Base-by-base conservation (phyloP, 331 rosid species). In the Acacia concinna region DNA sequence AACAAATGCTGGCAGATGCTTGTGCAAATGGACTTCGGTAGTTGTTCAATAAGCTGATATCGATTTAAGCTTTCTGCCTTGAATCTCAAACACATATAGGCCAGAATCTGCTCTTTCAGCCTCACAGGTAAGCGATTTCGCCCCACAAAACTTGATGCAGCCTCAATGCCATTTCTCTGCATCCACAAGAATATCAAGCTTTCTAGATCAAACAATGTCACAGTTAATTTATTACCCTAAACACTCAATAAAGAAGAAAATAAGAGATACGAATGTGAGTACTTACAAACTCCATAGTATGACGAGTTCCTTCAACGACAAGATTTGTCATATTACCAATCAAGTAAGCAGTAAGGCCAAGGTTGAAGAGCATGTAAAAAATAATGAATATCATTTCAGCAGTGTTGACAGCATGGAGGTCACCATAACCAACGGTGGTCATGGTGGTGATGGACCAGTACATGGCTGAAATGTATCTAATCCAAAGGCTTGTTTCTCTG, bases 301-400 rank as follows among this genome's bases (percentile, higher is more conserved):
- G 97, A 54, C 99, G 90, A 82, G 99, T 95, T 76, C 99, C 99
- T 86, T 95, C 97, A 28, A 95, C 99, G 37, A 95, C 99, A 46
- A 95, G 90, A 80, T 95, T 95, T 4, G 99, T 95, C 99, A 95
- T 95, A 92, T 95, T 95, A 25, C 99, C 99, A 25, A 95, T 95
- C 73, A 95, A 76, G 86, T 95, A 95, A 69, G 99, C 92, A 20
- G 97, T 93, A 8, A 93, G 87, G 86, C 97, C 97, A 69, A 95
- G 99, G 81, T 95, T 93, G 82, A 93, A 92, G 77, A 95, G 97
- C 99, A 95, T 91, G 89, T 85, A 95, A 86, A 95, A 86, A 37
- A 89, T 93, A 37, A 92, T 95, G 90, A 93, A 95, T 80, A 93
- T 82, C 99, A 88, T 95, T 81, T 95, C 99, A 34, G 64, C 15